Evolutionary conservation across 176 grass and related monocot species (phyloP).

Genomic region (Carex myosuroides): DNA sequence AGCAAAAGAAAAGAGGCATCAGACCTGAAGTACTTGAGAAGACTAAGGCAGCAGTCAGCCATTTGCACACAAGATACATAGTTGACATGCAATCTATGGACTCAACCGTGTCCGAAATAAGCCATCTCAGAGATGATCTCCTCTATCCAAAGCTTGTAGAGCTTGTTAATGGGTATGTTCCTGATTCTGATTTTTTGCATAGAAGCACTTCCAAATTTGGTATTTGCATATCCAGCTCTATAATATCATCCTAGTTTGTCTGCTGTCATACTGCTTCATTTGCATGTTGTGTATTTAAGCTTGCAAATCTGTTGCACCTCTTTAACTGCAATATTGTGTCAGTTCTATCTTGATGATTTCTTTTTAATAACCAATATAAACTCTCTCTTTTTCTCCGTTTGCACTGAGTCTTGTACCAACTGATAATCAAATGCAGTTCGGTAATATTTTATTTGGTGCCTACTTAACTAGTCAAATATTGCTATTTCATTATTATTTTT

Average conservation of each 20-base stretch:
- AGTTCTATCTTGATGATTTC: neutral
- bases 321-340: neutral
- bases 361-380: neutral
- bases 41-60: conserved; percentile 29
- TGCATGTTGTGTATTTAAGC: neutral
- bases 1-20: conserved; percentile 23
- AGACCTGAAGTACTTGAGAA: conserved; percentile 22
- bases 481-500: neutral
- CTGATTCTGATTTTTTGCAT: conserved; percentile 5
- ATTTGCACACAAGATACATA: conserved; percentile 39
- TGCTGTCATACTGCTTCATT: neutral
- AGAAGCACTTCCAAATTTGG: neutral
- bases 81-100: conserved; percentile 46
- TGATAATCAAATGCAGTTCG: neutral
- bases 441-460: neutral
- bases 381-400: neutral
- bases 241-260: neutral
- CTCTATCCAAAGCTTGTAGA: conserved; percentile 32
- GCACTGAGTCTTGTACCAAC: neutral
- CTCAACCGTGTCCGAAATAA: conserved; percentile 39
- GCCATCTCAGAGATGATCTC: conserved; percentile 27
- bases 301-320: neutral
- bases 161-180: conserved; percentile 38
- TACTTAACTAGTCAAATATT: neutral
- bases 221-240: neutral